Percentiles rank a stretch among this genome's conserved stretches.
Evolutionary conservation across 1,139 yeast genomes (phyloP).

Genomic region (Pichia sp.): DNA sequence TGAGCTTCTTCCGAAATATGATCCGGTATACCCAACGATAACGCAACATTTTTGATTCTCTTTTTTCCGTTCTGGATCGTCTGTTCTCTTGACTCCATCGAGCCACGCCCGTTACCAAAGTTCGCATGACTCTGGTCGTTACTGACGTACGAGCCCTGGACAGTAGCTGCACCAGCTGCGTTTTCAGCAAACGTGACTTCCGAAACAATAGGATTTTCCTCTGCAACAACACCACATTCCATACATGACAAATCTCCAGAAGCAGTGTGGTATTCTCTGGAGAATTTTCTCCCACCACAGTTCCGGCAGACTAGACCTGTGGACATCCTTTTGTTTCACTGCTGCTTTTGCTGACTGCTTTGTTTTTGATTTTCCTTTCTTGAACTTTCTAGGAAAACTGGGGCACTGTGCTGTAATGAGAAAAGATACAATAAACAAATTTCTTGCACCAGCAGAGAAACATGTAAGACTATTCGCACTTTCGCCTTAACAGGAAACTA

Average conservation of each 20-base stretch:
- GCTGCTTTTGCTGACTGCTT: not conserved
- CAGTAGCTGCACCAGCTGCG: constrained; percentile 89
- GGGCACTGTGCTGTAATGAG: too few relatives aligned
- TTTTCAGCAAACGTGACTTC: constrained; percentile 94
- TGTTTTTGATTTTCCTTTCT: not conserved
- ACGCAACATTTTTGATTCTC: constrained; percentile 75
- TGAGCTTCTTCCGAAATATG: constrained; percentile 81
- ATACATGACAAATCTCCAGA: constrained; percentile 77
- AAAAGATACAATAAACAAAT: not conserved
- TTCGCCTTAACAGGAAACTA: not conserved
- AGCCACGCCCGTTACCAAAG: constrained; percentile 57
- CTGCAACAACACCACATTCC: constrained; percentile 80
- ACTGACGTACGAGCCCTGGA: constrained; percentile 89
- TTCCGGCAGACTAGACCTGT: constrained; percentile 27
- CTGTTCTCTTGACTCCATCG: constrained; percentile 82
- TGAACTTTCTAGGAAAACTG: too few relatives aligned
- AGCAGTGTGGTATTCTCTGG: constrained; percentile 50
- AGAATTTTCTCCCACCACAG: constrained; percentile 47
- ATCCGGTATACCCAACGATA: constrained; percentile 73
- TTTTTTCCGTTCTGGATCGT: constrained; percentile 78
- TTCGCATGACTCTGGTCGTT: constrained; percentile 82
- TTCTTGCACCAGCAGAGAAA: not conserved
- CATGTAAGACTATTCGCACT: not conserved
- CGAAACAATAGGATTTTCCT: constrained; percentile 90
- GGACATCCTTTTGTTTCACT: constrained; percentile 6